Evolutionary conservation across 2,329 filamentous ascomycete species (phyloP).

Genomic region (Eutypella sp.): DNA sequence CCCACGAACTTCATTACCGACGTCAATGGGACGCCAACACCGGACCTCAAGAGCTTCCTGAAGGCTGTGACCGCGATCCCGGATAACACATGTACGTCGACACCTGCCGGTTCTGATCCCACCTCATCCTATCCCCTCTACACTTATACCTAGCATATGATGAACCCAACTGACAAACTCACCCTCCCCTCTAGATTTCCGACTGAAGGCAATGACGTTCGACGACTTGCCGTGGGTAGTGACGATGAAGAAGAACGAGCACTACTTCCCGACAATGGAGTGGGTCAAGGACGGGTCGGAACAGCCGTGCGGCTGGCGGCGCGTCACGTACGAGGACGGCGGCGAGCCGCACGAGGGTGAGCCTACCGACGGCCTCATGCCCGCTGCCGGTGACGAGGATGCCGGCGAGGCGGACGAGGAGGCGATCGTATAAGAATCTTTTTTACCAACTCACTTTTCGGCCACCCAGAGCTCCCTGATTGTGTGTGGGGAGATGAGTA

Average conservation of each 20-base stretch:
- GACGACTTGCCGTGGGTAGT: slow-evolving; percentile 99
- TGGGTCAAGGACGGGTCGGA: slow-evolving; percentile 60
- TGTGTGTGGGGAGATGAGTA: no score
- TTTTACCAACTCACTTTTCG: no score
- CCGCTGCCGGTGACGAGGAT: slow-evolving; percentile 34
- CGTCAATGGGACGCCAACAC: slow-evolving; percentile 84
- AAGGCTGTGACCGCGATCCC: slow-evolving; percentile 79
- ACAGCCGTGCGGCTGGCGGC: slow-evolving; percentile 57
- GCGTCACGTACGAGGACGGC: slow-evolving; percentile 55
- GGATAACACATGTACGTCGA: slow-evolving; percentile 84
- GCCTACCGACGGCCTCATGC: slow-evolving; percentile 41
- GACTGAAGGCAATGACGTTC: slow-evolving; percentile 94
- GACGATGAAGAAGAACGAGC: slow-evolving; percentile 99
- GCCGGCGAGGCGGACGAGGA: slow-evolving; percentile 36
- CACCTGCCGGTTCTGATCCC: no score
- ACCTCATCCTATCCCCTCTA: background rate
- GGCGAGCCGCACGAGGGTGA: slow-evolving; percentile 50
- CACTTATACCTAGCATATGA: slow-evolving; percentile 9
- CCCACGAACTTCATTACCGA: slow-evolving; percentile 97
- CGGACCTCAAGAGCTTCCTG: slow-evolving; percentile 76
- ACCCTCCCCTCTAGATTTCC: slow-evolving; percentile 62
- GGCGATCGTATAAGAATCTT: slow-evolving; percentile 8
- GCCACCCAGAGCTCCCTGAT: no score
- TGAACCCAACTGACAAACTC: slow-evolving; percentile 14
- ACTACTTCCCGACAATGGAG: slow-evolving; percentile 76